These are phyloP conservation scores for Thymus mandschuricus DNA, from an alignment of 257 asterid species.

Conservation along the genomic window DNA sequence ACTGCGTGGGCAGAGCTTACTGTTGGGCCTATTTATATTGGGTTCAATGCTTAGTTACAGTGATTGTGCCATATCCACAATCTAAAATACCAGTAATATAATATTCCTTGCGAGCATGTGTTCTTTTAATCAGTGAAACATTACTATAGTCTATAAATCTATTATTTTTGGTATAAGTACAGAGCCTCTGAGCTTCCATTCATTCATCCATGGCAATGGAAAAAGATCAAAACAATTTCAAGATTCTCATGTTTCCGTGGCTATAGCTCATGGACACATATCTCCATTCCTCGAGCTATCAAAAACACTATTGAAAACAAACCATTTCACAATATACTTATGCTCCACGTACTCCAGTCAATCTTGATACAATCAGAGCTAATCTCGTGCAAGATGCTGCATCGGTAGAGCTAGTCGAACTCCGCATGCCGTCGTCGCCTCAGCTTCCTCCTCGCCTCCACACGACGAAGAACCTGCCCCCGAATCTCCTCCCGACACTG, in stretches of 20 bases:
- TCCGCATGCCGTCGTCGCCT: constrained; percentile 31
- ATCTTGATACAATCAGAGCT: constrained; percentile 2
- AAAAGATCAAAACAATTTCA: neutral
- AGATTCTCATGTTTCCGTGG: constrained; percentile 20
- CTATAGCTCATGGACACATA: constrained; percentile 18
- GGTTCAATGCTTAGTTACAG: no score
- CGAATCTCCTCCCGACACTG: constrained; percentile 30
- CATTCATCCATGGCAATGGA: constrained; percentile 1
- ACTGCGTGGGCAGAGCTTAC: no score
- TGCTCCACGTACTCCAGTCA: constrained; percentile 1
- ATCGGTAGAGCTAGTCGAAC: constrained; percentile 30
- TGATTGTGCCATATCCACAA: no score
- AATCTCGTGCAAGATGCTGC: neutral
- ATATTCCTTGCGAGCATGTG: no score
- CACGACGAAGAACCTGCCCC: constrained; percentile 40
- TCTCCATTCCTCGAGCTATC: constrained; percentile 13
- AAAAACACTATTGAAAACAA: neutral
- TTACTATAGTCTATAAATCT: no score
- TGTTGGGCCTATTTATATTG: no score
- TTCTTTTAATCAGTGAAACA: no score
- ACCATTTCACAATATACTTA: neutral
- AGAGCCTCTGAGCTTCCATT: no score
- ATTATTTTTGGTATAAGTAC: no score
- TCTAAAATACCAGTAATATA: no score
- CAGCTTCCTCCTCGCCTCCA: constrained; percentile 39